Base-by-base conservation (phyloP, 139 green algal species). In the Eudorina sp. region DNA sequence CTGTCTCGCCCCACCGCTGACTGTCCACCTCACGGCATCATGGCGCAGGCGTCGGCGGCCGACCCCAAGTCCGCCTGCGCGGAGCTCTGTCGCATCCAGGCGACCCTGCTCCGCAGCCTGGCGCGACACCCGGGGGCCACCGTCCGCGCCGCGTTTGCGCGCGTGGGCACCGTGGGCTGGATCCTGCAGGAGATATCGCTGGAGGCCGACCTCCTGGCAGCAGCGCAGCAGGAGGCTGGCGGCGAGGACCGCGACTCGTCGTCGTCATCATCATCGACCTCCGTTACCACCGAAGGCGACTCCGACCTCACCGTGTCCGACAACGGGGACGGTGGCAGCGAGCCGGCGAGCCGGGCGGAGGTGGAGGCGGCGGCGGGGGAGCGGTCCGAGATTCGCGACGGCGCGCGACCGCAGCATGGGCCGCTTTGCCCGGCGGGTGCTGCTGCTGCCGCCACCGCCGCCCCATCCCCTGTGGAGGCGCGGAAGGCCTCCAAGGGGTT, bases 151-250 rank as follows among this genome's bases (percentile, higher is more conserved):
- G 66, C 83, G 11, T 81, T 88, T 55, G 68, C 51, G 27, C 48
- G 58, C 23, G 2, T 4, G 40, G 87, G 88, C n/a, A 84, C 95
- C 19, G 72, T 92, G 45, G 90, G 92, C 27, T 93, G 94, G 53
- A 91, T 95, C 27, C 89, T 94, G 48, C 51, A 74, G 29, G 93
- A 96, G 88, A 34, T 95, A 8, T 81, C 83, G 41, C 90, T 95
- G 53, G 92, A 96, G 89, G 73, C 68, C 69, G 9, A 45, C 36
- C 34, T 82, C 48, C 68, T 88, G 68, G 16, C 83, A 3, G 68
- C 68, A 4, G 83, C 62, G 45, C 31, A 53, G 34, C 43, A 79
- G 25, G 40, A 34, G 70, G 70, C 14, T n/a, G 68, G 14, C 38
- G 68, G 48, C 48, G 41, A 34, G 70, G 41, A 34, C 38, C 25